A percentile compares a stretch with the other conserved stretches of the same genome.
These are phyloP conservation scores for Exophiala sp. DNA, from an alignment of 2,329 filamentous ascomycete genomes.

Conservation along the genomic window DNA sequence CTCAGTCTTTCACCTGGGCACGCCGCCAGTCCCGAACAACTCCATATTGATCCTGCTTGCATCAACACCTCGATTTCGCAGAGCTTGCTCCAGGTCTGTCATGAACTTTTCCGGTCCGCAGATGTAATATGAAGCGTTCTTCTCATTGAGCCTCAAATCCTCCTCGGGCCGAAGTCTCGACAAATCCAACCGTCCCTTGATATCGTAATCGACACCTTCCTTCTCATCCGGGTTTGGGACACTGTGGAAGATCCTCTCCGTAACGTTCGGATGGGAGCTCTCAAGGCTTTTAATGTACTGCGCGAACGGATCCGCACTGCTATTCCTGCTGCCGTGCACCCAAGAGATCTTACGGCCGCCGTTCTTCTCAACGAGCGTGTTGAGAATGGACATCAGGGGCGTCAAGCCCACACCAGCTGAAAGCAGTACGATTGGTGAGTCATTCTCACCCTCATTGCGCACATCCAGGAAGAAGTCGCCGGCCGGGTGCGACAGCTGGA, in stretches of 20 bases:
- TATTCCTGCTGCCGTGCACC: constrained; percentile 56
- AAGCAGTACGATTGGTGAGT: constrained; percentile 56
- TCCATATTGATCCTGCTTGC: constrained; percentile 63
- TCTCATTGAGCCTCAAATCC: constrained; percentile 54
- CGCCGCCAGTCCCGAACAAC: constrained; percentile 59
- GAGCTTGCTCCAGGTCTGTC: constrained; percentile 53
- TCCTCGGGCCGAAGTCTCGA: constrained; percentile 49
- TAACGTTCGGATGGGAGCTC: constrained; percentile 45
- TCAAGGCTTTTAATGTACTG: constrained; percentile 49
- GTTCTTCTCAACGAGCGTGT: constrained; percentile 47
- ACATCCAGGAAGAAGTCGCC: constrained; percentile 58
- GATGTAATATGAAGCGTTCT: constrained; percentile 62
- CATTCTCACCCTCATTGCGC: constrained; percentile 14
- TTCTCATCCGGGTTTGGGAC: constrained; percentile 42
- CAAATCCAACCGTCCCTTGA: constrained; percentile 58
- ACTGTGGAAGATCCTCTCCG: constrained; percentile 57
- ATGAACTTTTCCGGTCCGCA: constrained; percentile 71
- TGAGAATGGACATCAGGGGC: constrained; percentile 59
- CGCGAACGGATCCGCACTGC: constrained; percentile 50
- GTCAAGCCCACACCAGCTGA: constrained; percentile 62
- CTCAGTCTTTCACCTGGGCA: neutral
- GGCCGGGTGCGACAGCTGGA: constrained; percentile 64
- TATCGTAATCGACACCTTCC: constrained; percentile 58
- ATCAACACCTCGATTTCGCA: constrained; percentile 56
- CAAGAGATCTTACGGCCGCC: constrained; percentile 52